A percentile compares a stretch with the other conserved stretches of the same genome.
Evolutionary conservation across 208 protist genomes (phyloP).

Genomic region (Phytomonas sp.): DNA sequence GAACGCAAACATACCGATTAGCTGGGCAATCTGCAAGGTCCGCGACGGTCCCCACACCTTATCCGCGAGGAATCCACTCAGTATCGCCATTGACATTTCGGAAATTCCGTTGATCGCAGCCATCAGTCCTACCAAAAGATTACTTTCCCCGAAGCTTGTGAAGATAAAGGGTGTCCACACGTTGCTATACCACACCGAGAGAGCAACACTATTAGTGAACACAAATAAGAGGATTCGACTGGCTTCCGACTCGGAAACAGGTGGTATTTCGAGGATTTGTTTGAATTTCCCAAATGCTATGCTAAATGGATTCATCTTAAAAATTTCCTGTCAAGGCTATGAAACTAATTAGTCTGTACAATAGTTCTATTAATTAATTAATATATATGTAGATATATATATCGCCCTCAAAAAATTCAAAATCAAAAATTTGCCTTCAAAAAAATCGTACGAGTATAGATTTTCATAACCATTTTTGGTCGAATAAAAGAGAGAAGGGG

Average conservation of each 20-base stretch:
- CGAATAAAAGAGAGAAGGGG: slow-evolving; percentile 5
- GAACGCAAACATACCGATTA: slow-evolving; percentile 36
- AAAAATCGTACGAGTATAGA: not conserved
- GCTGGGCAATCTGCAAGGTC: slow-evolving; percentile 38
- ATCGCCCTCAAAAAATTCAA: not conserved
- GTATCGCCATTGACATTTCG: slow-evolving; percentile 33
- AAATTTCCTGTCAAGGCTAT: not conserved
- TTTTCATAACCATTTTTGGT: not conserved
- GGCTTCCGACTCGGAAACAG: slow-evolving; percentile 34
- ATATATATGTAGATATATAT: not conserved
- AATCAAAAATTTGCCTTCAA: not conserved
- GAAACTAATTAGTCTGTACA: not conserved
- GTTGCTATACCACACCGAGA: slow-evolving; percentile 70
- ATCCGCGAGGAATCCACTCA: slow-evolving; percentile 48
- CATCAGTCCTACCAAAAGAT: slow-evolving; percentile 55
- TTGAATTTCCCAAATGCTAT: not conserved
- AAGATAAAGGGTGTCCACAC: slow-evolving; percentile 64
- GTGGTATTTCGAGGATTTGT: slow-evolving; percentile 17
- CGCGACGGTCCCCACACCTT: slow-evolving; percentile 41
- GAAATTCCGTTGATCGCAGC: slow-evolving; percentile 48
- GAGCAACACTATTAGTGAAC: slow-evolving; percentile 63
- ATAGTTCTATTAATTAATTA: not conserved
- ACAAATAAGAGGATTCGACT: slow-evolving; percentile 60
- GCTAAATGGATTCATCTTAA: not conserved
- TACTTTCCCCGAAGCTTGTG: slow-evolving; percentile 37